These are phyloP conservation scores for Sporothrix phasma DNA, from an alignment of 2,329 filamentous ascomycete species.

Conservation along the genomic window DNA sequence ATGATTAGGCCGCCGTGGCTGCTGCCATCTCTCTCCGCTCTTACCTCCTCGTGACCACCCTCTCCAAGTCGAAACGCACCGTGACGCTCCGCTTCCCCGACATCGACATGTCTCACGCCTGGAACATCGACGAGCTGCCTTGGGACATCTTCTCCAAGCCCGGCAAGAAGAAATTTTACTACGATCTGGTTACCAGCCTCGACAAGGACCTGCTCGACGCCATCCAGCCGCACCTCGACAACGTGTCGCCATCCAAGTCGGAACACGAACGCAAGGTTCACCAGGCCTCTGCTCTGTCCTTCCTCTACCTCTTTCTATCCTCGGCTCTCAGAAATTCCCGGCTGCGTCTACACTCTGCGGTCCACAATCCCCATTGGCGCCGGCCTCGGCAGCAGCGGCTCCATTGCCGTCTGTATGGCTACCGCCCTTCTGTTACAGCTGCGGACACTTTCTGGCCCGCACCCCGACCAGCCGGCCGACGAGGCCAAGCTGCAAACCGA, in stretches of 20 bases:
- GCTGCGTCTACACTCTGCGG: conserved; percentile 79
- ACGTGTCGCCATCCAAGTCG: conserved; percentile 56
- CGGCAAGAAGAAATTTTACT: conserved; percentile 88
- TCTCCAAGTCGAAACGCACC: conserved; percentile 84
- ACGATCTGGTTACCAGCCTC: conserved; percentile 74
- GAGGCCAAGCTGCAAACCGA: conserved; percentile 88
- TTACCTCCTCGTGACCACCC: conserved; percentile 88
- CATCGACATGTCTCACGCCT: conserved; percentile 79
- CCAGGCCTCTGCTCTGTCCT: conserved; percentile 68
- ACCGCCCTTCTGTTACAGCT: conserved; percentile 79
- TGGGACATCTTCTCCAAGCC: conserved; percentile 75
- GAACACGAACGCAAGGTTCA: conserved; percentile 75
- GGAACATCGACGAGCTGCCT: conserved; percentile 86
- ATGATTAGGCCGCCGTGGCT: conserved; percentile 68
- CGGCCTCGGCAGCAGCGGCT: conserved; percentile 88
- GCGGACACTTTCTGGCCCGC: conserved; percentile 77
- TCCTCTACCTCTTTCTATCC: conserved; percentile 89
- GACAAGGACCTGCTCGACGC: conserved; percentile 74
- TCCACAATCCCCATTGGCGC: conserved; percentile 91
- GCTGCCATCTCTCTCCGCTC: conserved; percentile 91
- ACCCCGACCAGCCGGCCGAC: conserved; percentile 77
- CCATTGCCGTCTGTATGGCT: conserved; percentile 80
- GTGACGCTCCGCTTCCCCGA: conserved; percentile 86
- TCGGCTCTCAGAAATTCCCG: conserved; percentile 72
- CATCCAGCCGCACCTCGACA: conserved; percentile 66